Conservation (phyloP, 805 yeast genomes). For the Starmerella bacillaris region DNA sequence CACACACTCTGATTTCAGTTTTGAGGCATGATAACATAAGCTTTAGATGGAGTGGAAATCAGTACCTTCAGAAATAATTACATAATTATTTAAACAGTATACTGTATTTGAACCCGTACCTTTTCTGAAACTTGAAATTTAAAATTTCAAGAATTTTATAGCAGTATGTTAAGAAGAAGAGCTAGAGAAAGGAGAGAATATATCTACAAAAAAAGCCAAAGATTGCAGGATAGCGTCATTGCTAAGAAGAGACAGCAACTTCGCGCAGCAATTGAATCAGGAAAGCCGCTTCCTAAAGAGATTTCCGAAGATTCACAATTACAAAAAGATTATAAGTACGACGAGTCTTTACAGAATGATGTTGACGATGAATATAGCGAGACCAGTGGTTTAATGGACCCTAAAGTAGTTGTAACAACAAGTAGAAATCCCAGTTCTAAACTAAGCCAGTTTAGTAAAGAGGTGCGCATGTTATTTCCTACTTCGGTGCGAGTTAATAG, state of each 20-base stretch:
- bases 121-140: too few relatives aligned
- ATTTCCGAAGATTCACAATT: constrained; percentile 70
- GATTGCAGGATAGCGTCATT: constrained; percentile 71
- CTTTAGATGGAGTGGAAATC: too few relatives aligned
- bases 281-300: constrained; percentile 78
- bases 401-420: constrained; percentile 81
- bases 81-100: too few relatives aligned
- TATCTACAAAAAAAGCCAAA: constrained; percentile 70
- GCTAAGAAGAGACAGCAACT: constrained; percentile 75
- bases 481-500: constrained; percentile 76
- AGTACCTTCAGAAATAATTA: too few relatives aligned
- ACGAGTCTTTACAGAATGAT: constrained; percentile 48
- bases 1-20: too few relatives aligned
- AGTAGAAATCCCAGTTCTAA: constrained; percentile 79
- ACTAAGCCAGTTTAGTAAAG: constrained; percentile 81
- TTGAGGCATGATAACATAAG: too few relatives aligned
- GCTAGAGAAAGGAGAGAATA: constrained; percentile 95
- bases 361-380: constrained; percentile 86
- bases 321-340: constrained; percentile 69
- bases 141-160: too few relatives aligned
- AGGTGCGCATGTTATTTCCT: constrained; percentile 74
- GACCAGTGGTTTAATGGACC: constrained; percentile 74
- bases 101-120: too few relatives aligned
- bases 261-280: constrained; percentile 75
- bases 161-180: constrained; percentile 54